phyloP scores from a whole-genome alignment of 805 yeast species.

The Candida endomychidarum region DNA sequence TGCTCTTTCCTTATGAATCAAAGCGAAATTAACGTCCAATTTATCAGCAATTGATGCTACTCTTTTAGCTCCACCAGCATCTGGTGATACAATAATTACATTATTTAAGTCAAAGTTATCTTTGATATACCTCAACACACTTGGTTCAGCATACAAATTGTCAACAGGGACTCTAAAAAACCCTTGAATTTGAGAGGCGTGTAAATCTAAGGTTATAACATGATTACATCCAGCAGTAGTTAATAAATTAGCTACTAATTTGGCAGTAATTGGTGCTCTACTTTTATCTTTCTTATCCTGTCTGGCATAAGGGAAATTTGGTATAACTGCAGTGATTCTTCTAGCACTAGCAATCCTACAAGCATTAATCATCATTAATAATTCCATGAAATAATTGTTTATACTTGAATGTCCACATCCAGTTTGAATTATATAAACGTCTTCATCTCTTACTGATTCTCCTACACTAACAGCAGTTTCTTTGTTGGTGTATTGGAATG shows the following conservation, averaged over 20 bases:
- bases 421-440: constrained; percentile 74
- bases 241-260: constrained; percentile 77
- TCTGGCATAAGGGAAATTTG: constrained; percentile 85
- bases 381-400: constrained; percentile 72
- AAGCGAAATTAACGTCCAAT: constrained; percentile 88
- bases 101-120: constrained; percentile 58
- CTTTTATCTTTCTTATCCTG: constrained; percentile 85
- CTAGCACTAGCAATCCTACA: constrained; percentile 83
- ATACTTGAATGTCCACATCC: constrained; percentile 68
- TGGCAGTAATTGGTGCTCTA: constrained; percentile 84
- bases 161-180: constrained; percentile 83
- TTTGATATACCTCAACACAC: constrained; percentile 70
- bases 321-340: constrained; percentile 78
- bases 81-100: constrained; percentile 82
- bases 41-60: constrained; percentile 94
- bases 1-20: constrained; percentile 94
- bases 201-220: constrained; percentile 83
- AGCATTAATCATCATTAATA: constrained; percentile 76
- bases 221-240: constrained; percentile 86
- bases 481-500: constrained; percentile 80
- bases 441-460: constrained; percentile 84
- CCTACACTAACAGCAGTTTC: constrained; percentile 83
- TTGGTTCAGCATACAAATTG: constrained; percentile 81
- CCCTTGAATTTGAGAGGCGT: constrained; percentile 88
- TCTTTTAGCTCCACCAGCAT: constrained; percentile 98